Percentiles rank a stretch among this genome's conserved stretches.
These are phyloP conservation scores for Lignosus rhinocerotis DNA, from an alignment of 1,284 basidiomycete species.

Conservation along the genomic window DNA sequence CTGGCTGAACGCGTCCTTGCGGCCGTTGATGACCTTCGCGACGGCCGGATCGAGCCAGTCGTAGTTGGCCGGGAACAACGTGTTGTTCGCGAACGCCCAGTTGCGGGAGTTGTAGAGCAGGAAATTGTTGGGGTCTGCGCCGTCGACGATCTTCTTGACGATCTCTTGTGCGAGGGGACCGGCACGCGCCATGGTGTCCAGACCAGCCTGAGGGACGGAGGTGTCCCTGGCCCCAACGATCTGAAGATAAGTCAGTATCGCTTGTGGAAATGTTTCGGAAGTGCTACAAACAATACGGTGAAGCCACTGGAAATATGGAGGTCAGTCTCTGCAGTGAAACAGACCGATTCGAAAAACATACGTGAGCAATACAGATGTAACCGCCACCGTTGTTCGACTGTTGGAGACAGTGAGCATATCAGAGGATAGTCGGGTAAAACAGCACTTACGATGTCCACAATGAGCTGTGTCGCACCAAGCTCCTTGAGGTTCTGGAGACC, in stretches of 20 bases:
- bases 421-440: background rate
- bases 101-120: slow-evolving; percentile 52
- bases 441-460: slow-evolving; percentile 52
- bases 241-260: slow-evolving; percentile 29
- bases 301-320: slow-evolving; percentile 49
- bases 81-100: slow-evolving; percentile 52
- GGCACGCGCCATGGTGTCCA: slow-evolving; percentile 53
- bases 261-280: background rate
- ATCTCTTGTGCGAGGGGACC: slow-evolving; percentile 53
- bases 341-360: slow-evolving; percentile 31
- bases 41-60: slow-evolving; percentile 50
- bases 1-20: slow-evolving; percentile 49
- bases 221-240: slow-evolving; percentile 53
- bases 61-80: slow-evolving; percentile 41
- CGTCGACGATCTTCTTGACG: slow-evolving; percentile 44
- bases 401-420: background rate
- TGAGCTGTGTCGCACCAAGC: slow-evolving; percentile 50
- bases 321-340: background rate
- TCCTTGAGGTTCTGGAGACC: slow-evolving; percentile 51
- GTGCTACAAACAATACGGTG: slow-evolving; percentile 53
- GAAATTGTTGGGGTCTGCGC: slow-evolving; percentile 45
- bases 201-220: slow-evolving; percentile 57
- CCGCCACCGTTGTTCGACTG: slow-evolving; percentile 65
- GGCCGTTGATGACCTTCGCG: slow-evolving; percentile 45
- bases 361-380: slow-evolving; percentile 61